Conservation (phyloP, 106 monocot genomes). For the Agapanthus africanus region DNA sequence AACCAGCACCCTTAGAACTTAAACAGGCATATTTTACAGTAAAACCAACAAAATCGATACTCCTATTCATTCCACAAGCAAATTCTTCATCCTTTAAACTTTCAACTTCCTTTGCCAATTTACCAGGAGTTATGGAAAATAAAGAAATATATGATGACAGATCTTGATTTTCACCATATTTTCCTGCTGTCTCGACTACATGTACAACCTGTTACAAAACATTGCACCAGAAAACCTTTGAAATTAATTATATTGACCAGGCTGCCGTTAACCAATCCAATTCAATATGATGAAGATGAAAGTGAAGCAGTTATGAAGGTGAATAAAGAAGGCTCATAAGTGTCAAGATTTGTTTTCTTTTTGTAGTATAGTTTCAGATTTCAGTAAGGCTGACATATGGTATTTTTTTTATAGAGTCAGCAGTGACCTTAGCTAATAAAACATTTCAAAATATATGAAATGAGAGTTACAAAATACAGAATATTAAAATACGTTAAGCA, state of each 20-base stretch:
- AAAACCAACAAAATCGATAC: slow-evolving; percentile 72
- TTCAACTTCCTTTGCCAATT: slow-evolving; percentile 51
- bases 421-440: no score
- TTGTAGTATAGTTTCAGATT: no score
- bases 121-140: slow-evolving; percentile 76
- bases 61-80: slow-evolving; percentile 42
- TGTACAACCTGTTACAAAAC: slow-evolving; percentile 99
- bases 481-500: no score
- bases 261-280: background rate
- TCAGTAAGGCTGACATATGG: no score
- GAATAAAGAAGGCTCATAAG: no score
- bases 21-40: slow-evolving; percentile 65
- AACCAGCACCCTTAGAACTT: slow-evolving; percentile 39
- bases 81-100: slow-evolving; percentile 63
- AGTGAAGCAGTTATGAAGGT: background rate
- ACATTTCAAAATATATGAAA: no score
- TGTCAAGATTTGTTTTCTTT: no score
- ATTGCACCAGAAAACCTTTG: background rate
- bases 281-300: background rate
- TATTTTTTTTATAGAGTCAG: no score
- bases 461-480: no score
- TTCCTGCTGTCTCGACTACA: slow-evolving; percentile 70
- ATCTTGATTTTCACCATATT: slow-evolving; percentile 18
- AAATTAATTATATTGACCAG: background rate
- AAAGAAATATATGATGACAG: slow-evolving; percentile 63